phyloP scores from a whole-genome alignment of 441 rosid species.

The Codiaeum variegatum region DNA sequence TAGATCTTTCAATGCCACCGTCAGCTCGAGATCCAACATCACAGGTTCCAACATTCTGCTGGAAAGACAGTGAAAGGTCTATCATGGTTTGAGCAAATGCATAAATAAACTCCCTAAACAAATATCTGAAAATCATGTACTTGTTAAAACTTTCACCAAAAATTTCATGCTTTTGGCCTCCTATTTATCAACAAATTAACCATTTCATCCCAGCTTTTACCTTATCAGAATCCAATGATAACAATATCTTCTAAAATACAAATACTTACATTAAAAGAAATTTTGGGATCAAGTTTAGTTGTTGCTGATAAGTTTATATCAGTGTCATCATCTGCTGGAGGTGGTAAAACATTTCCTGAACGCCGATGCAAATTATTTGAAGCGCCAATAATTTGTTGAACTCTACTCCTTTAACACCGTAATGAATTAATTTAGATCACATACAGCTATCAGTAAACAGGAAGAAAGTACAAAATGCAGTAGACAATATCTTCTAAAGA shows the following conservation, averaged over 20 bases:
- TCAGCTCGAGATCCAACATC: slow-evolving; percentile 57
- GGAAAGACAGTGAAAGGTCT: slow-evolving; percentile 15
- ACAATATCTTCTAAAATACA: not conserved
- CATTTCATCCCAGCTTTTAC: not conserved
- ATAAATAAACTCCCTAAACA: not conserved
- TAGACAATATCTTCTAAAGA: not conserved
- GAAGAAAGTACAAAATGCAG: not conserved
- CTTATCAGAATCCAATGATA: not conserved
- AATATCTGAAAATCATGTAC: not conserved
- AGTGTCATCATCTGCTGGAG: slow-evolving; percentile 46
- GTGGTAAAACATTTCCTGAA: slow-evolving; percentile 53
- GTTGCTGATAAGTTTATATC: slow-evolving; percentile 29
- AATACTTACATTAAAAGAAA: slow-evolving; percentile 42
- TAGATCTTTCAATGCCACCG: slow-evolving; percentile 51
- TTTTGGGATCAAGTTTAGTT: slow-evolving; percentile 33
- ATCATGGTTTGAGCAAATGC: slow-evolving; percentile 9
- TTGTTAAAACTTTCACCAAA: not conserved
- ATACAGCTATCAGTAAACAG: not conserved
- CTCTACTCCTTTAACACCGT: slow-evolving; percentile 42
- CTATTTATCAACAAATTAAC: not conserved
- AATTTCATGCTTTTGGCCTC: not conserved
- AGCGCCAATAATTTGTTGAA: slow-evolving; percentile 50
- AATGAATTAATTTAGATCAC: not conserved
- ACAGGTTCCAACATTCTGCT: slow-evolving; percentile 39
- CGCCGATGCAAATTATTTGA: slow-evolving; percentile 44